Base-by-base conservation (phyloP, 768 basidiomycete genomes). In the Kwoniella shandongensis region DNA sequence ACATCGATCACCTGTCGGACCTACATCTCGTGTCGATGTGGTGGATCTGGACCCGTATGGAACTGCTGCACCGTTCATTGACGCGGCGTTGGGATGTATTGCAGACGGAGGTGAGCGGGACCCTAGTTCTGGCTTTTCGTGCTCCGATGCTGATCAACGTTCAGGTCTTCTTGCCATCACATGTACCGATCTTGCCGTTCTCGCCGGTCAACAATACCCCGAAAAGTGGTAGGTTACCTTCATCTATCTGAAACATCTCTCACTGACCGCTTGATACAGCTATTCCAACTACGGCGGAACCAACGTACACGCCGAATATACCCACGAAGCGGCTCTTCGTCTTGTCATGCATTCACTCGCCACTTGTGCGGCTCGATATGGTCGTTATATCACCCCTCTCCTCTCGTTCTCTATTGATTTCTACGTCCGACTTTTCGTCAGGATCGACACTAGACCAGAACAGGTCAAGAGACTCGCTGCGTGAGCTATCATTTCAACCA, bases 11-110 rank as follows among this genome's bases (percentile, higher is more conserved):
- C 85, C 86, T 49, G 49, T 58, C 13, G 56, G 56, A 27, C 56
- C 56, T 12, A 82, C 80, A 44, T 77, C 81, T 11, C 84, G 86
- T 2, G 92, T 97, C 18, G 93, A 98, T 62, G 89, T 89, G 26
- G 86, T 99, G n/a, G 96, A 99, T 74, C 82, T 99, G 25, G 96
- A 99, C 74, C 96, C 96, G 0, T 99, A 98, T 69, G 96, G 96
- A 0, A 94, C 91, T 8, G 96, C 96, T 0, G 88, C 91, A 3
- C 96, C 94, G 2, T 99, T 99, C 74, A 87, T 99, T 25, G 96
- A 99, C 66, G 87, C 87, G 20, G 92, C 94, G 0, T 86, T 99
- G 15, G 92, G 97, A 67, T 85, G 84, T 55, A 80, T 96, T 8
- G 83, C 84, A 29, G 92, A 93, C 63, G 92, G 89, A 74, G 94